Evolutionary conservation across 106 monocot genomes (phyloP), one percentile per base, ranked within the genome.

Genomic region (Dendrobium catenatum): DNA sequence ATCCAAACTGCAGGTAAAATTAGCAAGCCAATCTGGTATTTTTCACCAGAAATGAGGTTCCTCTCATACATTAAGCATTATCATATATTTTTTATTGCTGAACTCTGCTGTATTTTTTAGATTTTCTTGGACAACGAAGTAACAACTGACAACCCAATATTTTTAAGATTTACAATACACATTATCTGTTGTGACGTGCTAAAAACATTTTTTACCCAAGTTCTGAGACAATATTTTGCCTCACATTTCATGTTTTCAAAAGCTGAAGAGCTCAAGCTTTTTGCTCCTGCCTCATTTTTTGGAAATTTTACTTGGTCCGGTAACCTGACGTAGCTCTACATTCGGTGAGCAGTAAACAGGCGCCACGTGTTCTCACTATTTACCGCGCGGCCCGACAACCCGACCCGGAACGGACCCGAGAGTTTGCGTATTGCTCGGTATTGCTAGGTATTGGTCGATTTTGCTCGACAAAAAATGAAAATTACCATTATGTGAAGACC

Each of bases 1-100:
- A 91, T 89, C 91, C 90, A 73, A 80, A 90, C 68, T 98, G 98
- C 94, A 90, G 90, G 98, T 95, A 74, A 27, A 72, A 48, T 47
- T 49, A 76, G 17, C 47, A 37, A 70, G 37, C 13, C 31, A 70
- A 70, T 16, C 40, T 37, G 15, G 29, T 37, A 37, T 37, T 70
- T 70, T 37, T 29, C 51, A 37, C 37, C 70, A 13, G 10, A 29
- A 68, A 68, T 26, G 27, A 11, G 1, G 5, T 67, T 27, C 26
- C 29, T 2, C 67, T 67, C 67, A 67, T 67, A 58, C 67, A 67
- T 67, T 67, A 41, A 73, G 73, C 18, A 42, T 42, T 9, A 15
- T 42, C 40, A 2, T 41, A 17, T 73, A 5, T 16, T 5, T 73
- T 73, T 41, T 73, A 73, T 41, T 73, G 16, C 9, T 73, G 40